phyloP scores from a whole-genome alignment of 257 asterid genomes.

The Thymus quinquecostatus region DNA sequence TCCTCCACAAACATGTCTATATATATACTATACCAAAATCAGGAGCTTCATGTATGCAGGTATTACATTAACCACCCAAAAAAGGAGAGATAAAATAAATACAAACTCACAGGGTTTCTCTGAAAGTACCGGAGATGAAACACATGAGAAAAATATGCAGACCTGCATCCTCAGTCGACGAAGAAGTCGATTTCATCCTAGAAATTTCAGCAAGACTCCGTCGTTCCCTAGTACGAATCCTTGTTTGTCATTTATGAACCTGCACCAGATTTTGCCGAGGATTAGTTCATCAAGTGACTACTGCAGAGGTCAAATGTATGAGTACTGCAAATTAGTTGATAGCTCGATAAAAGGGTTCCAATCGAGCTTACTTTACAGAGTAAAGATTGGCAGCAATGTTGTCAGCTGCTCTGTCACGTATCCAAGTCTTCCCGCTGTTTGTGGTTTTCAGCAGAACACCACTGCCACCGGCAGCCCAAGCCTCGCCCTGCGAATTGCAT shows the following conservation, averaged over 20 bases:
- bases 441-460: conserved; percentile 86
- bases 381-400: conserved; percentile 97
- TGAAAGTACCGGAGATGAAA: no score
- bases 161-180: conserved; percentile 28
- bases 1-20: no score
- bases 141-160: neutral
- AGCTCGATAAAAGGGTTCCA: neutral
- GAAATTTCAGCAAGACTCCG: conserved; percentile 89
- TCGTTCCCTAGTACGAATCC: conserved; percentile 96
- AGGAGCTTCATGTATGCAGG: no score
- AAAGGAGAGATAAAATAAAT: no score
- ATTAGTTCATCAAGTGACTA: no score
- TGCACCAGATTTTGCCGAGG: conserved; percentile 34
- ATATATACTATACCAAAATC: no score
- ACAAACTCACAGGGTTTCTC: no score
- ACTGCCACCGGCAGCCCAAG: conserved; percentile 99
- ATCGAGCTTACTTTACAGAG: conserved; percentile 79
- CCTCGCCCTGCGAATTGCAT: conserved; percentile 68
- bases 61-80: no score
- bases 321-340: neutral
- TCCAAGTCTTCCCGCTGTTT: conserved; percentile 89
- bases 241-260: conserved; percentile 82
- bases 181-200: conserved; percentile 56
- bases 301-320: neutral
- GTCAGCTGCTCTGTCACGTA: conserved; percentile 93